Evolutionary conservation across 306 rosid genomes (phyloP), one percentile per base, ranked within the genome.

Genomic region (Canavalia ensiformis): DNA sequence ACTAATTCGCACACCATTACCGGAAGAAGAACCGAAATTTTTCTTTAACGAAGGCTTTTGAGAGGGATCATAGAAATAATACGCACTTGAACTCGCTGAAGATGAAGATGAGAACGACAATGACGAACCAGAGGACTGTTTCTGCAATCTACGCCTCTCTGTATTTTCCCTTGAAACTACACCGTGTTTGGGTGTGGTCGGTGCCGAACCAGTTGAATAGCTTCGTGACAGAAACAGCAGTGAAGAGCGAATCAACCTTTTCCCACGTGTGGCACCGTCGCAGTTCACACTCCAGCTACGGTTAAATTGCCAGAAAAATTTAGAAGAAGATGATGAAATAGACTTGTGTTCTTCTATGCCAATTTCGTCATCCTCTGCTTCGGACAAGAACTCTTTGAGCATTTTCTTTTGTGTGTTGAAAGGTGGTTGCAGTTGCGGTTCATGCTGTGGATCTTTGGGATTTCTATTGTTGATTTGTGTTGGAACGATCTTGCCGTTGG

Each of bases 121-220:
- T 1, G 68, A 60, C 0, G 68, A 60, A 60, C 7, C 68, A 60
- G 68, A 60, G 25, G 68, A 60, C 68, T 60, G 68, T 60, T 60
- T 60, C 44, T 34, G 44, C 68, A 60, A 28, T 28, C 28, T 33
- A 60, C 33, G 68, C 2, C 4, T 59, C 41, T 58, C 62, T 2
- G 29, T 34, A 7, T 29, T 56, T 56, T 28, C 64, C 64, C 66
- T 34, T 0, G 28, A 2, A 34, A 60, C 5, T 1, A 60, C 25
- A 7, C 39, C 41, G 4, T 34, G 44, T 34, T 60, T 60, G 1
- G 44, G 68, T 25, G 68, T 34, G 44, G 4, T 60, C 1, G 44
- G 68, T 4, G 68, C 44, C 4, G 68, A 60, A 2, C 68, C 68
- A 0, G 68, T 60, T 7, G 68, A 60, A 34, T 60, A 60, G 45